These are phyloP conservation scores for Solanum pinnatisectum DNA, from an alignment of 257 asterid species.

Conservation along the genomic window DNA sequence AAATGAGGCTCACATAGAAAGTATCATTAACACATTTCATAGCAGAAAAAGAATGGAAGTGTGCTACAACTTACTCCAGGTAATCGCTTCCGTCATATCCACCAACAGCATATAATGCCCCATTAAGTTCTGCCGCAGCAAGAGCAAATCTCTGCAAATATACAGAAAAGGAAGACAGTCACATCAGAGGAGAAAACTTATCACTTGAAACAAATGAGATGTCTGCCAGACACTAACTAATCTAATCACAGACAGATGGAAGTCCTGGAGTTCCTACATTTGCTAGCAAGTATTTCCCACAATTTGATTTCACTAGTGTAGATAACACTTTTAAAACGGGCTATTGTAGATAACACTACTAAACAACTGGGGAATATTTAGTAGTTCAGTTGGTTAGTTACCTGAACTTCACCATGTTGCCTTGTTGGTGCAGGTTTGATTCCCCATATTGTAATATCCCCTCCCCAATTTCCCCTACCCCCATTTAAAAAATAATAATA, in stretches of 20 bases:
- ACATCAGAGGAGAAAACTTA: neutral
- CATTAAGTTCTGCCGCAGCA: slow-evolving; percentile 71
- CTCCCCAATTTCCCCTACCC: neutral
- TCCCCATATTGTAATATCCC: neutral
- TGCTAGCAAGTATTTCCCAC: neutral
- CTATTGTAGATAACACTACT: neutral
- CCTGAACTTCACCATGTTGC: neutral
- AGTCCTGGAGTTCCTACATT: neutral
- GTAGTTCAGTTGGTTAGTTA: neutral
- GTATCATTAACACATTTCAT: neutral
- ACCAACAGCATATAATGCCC: slow-evolving; percentile 74
- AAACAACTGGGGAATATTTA: neutral
- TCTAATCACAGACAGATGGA: neutral
- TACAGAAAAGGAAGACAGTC: neutral
- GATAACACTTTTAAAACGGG: neutral
- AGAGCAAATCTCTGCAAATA: slow-evolving; percentile 60
- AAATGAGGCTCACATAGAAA: neutral
- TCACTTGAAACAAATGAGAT: neutral
- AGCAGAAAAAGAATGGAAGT: neutral
- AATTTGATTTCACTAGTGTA: neutral
- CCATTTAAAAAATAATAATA: neutral
- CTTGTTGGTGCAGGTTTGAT: neutral
- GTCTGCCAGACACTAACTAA: neutral
- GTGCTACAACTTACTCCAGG: slow-evolving; percentile 53
- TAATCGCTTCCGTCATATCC: slow-evolving; percentile 59